These are phyloP conservation scores for Exophiala spinifera DNA, from an alignment of 2,329 filamentous ascomycete species.

Conservation along the genomic window DNA sequence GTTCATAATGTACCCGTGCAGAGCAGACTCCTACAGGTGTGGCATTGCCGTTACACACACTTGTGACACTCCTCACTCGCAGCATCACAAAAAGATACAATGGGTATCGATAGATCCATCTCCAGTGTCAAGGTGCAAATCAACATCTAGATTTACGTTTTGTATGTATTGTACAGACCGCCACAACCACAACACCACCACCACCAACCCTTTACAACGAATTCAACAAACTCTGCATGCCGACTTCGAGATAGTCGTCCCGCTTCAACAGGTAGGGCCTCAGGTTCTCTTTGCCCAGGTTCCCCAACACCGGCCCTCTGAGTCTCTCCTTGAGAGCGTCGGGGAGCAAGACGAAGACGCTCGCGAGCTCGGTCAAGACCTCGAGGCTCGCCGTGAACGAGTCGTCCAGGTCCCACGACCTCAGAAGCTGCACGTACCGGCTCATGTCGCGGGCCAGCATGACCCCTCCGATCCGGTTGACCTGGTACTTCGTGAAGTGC, in stretches of 20 bases:
- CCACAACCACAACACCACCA: too few relatives aligned
- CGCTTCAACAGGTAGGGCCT: slow-evolving; percentile 79
- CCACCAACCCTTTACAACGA: slow-evolving; percentile 57
- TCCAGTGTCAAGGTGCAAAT: too few relatives aligned
- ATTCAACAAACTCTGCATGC: slow-evolving; percentile 78
- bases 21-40: not conserved
- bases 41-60: slow-evolving; percentile 1
- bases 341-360: slow-evolving; percentile 87
- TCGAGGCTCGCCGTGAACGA: slow-evolving; percentile 72
- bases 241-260: slow-evolving; percentile 77
- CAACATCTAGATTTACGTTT: too few relatives aligned
- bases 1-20: too few relatives aligned
- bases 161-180: too few relatives aligned
- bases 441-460: slow-evolving; percentile 97
- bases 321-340: slow-evolving; percentile 69
- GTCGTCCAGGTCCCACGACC: slow-evolving; percentile 73
- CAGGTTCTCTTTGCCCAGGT: slow-evolving; percentile 63
- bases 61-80: not conserved
- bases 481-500: slow-evolving; percentile 90
- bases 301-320: slow-evolving; percentile 33
- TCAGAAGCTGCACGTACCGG: slow-evolving; percentile 82
- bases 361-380: slow-evolving; percentile 87
- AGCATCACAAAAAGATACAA: too few relatives aligned
- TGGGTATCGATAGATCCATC: too few relatives aligned
- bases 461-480: slow-evolving; percentile 87